phyloP scores from a whole-genome alignment of 495 filamentous ascomycete species.

The Geopyxis carbonaria region DNA sequence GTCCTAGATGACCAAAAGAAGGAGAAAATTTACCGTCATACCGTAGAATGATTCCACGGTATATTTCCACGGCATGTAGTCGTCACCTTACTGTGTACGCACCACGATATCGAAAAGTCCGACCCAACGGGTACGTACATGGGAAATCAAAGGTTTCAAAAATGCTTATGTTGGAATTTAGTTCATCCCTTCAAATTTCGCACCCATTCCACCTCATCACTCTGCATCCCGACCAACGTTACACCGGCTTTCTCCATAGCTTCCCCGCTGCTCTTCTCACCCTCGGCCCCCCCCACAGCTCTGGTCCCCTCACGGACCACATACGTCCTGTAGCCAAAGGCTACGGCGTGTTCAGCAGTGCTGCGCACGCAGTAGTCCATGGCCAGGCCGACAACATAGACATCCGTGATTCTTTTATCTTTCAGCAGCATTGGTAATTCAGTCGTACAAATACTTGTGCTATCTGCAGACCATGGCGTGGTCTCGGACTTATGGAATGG shows the following conservation, averaged over 20 bases:
- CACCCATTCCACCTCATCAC: constrained; percentile 32
- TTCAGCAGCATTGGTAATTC: constrained; percentile 42
- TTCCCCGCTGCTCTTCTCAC: constrained; percentile 40
- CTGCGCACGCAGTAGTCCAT: constrained; percentile 76
- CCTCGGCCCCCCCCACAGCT: constrained; percentile 41
- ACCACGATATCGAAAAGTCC: too few relatives aligned
- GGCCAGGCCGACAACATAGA: constrained; percentile 73
- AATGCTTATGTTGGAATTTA: too few relatives aligned
- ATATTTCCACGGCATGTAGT: too few relatives aligned
- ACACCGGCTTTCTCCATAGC: constrained; percentile 41
- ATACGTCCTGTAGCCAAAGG: constrained; percentile 58
- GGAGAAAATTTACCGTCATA: too few relatives aligned
- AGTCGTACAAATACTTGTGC: constrained; percentile 37
- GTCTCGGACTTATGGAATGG: too few relatives aligned
- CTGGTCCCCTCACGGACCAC: constrained; percentile 64
- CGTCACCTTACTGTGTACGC: too few relatives aligned
- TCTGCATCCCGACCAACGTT: constrained; percentile 33
- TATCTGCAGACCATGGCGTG: constrained; percentile 29
- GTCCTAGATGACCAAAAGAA: too few relatives aligned
- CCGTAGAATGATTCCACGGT: too few relatives aligned
- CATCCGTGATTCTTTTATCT: constrained; percentile 44
- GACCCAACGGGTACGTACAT: too few relatives aligned
- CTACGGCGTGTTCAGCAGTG: constrained; percentile 60
- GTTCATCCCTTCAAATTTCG: too few relatives aligned
- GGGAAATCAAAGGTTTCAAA: too few relatives aligned